Base-by-base conservation (phyloP, 1,284 basidiomycete species). In the Cronartium ribicola region DNA sequence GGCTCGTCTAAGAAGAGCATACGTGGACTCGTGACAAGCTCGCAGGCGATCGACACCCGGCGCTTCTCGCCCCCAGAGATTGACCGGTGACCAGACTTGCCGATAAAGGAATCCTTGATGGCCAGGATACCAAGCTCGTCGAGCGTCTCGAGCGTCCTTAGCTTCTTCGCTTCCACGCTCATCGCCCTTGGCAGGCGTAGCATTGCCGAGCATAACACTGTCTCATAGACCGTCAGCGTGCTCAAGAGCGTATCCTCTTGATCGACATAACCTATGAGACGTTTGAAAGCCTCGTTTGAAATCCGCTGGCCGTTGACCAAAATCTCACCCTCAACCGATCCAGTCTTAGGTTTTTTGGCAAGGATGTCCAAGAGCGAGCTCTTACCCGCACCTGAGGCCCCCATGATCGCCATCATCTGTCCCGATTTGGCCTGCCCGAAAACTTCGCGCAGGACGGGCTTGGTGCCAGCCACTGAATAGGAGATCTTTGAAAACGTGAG, bases 201-300 rank as follows among this genome's bases (percentile, higher is more conserved):
- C 66, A 98, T 81, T 10, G 95, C 95, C 63, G 92, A 94, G 80
- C 94, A 96, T 69, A 98, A 82, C 14, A 98, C 90, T 0, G 94
- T 97, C 84, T 98, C 95, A 81, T 97, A 98, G 11, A 98, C 95
- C 0, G 94, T 98, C 81, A 98, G 83, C 1, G 95, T 98, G 78
- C 89, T 87, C 89, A 98, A 94, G 69, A 98, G 84, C 6, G 94
- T 95, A 81, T 98, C 95, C 82, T 98, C 95, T 82, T 98, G 95
- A 81, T 98, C 95, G 67, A 98, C 95, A 78, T 91, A 98, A 43
- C 95, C 95, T 76, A 90, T 88, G 10, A 97, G 88, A 40, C 88
- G 87, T 80, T 88, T 89, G 85, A 92, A 97, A 79, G 90, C 87
- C 48, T 85, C 83, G 79, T 92, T 86, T 62, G 84, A 84, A 59